These are phyloP conservation scores for Olyra latifolia DNA, from an alignment of 176 grass and related monocot species.

Conservation along the genomic window DNA sequence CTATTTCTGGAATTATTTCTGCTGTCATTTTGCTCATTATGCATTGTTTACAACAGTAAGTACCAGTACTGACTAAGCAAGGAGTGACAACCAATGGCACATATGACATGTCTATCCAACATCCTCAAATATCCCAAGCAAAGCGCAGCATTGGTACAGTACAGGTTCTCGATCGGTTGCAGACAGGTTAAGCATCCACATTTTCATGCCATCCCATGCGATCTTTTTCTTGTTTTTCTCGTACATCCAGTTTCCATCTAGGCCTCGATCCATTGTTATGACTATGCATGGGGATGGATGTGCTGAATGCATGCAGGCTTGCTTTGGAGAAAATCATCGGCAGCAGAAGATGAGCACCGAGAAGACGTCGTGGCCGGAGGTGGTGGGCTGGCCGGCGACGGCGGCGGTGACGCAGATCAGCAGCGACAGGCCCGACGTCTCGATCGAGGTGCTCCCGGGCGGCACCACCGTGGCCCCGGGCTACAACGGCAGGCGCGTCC, in stretches of 20 bases:
- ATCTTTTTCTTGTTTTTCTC: too few species aligned
- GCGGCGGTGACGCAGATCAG: neutral
- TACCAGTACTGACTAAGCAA: neutral
- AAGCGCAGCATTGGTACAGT: neutral
- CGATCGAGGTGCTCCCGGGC: neutral
- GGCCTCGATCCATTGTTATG: too few species aligned
- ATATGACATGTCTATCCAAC: neutral
- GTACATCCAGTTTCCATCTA: too few species aligned
- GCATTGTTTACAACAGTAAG: too few species aligned
- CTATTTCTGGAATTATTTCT: too few species aligned
- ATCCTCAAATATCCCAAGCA: neutral
- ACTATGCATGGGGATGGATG: neutral
- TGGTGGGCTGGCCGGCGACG: neutral
- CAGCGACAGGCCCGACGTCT: neutral
- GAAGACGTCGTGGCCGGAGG: slow-evolving; percentile 4
- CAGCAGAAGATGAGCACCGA: neutral
- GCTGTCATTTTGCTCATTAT: too few species aligned
- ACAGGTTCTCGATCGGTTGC: too few species aligned
- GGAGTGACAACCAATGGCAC: neutral
- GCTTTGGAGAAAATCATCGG: neutral
- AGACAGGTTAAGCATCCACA: too few species aligned
- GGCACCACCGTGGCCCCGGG: neutral
- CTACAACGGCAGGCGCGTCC: neutral
- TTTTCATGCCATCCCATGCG: too few species aligned
- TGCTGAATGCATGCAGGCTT: neutral